Evolutionary conservation across 805 yeast genomes (phyloP).

Genomic region (Saturnispora dispora): DNA sequence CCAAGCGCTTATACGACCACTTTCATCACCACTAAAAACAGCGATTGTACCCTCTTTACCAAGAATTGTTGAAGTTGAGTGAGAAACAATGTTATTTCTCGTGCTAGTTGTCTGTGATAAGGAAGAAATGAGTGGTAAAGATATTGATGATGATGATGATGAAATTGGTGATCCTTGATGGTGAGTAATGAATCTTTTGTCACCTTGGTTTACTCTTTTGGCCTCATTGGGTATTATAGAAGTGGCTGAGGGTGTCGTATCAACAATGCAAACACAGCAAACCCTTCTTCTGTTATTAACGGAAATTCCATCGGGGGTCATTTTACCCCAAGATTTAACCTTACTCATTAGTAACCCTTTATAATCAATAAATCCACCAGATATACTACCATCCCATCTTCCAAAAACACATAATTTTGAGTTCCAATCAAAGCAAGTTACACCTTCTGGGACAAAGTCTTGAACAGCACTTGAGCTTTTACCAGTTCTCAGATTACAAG

Average conservation of each 20-base stretch:
- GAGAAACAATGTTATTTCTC: not conserved
- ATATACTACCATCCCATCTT: slow-evolving; percentile 28
- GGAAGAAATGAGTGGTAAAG: not conserved
- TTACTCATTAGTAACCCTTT: slow-evolving; percentile 13
- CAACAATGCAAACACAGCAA: slow-evolving; percentile 8
- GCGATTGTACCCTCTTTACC: slow-evolving; percentile 22
- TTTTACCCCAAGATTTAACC: slow-evolving; percentile 8
- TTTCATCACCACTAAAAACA: slow-evolving; percentile 25
- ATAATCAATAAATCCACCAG: slow-evolving; percentile 19
- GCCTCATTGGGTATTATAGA: not conserved
- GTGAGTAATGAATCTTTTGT: not conserved
- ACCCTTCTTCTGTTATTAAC: slow-evolving; percentile 3
- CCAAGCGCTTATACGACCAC: slow-evolving; percentile 26
- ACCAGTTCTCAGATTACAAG: slow-evolving; percentile 11
- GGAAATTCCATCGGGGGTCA: not conserved
- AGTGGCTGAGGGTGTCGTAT: slow-evolving; percentile 1
- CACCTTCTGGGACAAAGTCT: slow-evolving; percentile 25
- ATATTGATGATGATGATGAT: not conserved
- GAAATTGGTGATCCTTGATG: slow-evolving; percentile 1
- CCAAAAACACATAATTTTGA: slow-evolving; percentile 24
- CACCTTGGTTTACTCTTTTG: not conserved
- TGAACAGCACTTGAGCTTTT: slow-evolving; percentile 5
- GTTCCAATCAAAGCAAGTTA: slow-evolving; percentile 22
- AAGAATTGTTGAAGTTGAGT: slow-evolving; percentile 15
- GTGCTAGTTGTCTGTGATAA: not conserved